Evolutionary conservation across 768 basidiomycete species (phyloP), one percentile per base, ranked within the genome.

Genomic region (Hemileccinum impolitum): DNA sequence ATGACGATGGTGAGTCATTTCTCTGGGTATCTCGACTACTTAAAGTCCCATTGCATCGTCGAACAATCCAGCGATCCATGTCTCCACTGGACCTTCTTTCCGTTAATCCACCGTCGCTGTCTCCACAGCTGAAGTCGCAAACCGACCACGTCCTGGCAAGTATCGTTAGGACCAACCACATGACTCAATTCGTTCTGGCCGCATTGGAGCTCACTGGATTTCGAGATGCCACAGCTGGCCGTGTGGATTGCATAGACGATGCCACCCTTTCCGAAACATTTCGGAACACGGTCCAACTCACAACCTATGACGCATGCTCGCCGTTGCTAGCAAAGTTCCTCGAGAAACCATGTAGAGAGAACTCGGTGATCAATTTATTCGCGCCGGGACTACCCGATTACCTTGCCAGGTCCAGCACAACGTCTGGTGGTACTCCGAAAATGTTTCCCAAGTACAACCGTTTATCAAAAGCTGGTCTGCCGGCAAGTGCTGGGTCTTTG

Each of bases 331-430:
- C 55, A 10, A 46, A 28, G 31, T 42, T 51, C 37, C 39, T 31
- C 1, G 41, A 58, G 9, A 48, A 19, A 21, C 49, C 55, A 2
- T 52, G 46, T 15, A 52, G 31, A 39, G 42, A 28, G 6, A 39
- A 30, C 9, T 42, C 17, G 4, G 10, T 60, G 17, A 23, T 32
- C 19, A 15, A 62, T 26, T 23, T 57, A 7, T 45, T 60, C 30
- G 43, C 58, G 1, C 58, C 55, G 0, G 61, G 60, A 26, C 6
- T 61, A 1, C 61, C 60, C n/a, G 54, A 60, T 37, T 60, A 17
- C 23, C 44, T 62, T 3, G 38, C 17, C 8, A 19, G n/a, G 18
- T 63, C 60, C 18, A 54, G 51, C 6, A 53, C 54, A 11, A 63
- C 57, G 17, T 62, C 61, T 4, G 50, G 61, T 43, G 43, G 55